Conservation (phyloP, 331 rosid genomes). For the Stylosanthes scabra region DNA sequence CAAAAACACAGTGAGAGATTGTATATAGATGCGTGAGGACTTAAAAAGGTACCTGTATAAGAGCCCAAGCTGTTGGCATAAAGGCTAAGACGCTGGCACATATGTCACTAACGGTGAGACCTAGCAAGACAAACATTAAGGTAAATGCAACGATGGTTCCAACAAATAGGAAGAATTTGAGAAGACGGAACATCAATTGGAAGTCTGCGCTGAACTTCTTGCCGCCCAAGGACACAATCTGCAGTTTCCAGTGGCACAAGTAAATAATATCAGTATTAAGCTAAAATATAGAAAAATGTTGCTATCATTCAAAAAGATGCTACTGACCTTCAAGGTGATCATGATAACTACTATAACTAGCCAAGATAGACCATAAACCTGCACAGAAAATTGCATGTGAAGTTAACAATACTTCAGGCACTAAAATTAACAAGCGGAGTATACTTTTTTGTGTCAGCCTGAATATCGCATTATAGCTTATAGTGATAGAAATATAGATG, state of each 20-base stretch:
- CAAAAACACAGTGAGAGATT: no score
- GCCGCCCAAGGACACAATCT: constrained; percentile 96
- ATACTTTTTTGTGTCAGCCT: constrained; percentile 7
- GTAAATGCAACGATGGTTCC: constrained; percentile 62
- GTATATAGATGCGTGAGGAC: neutral
- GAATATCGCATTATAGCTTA: constrained; percentile 1
- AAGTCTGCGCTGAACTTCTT: constrained; percentile 94
- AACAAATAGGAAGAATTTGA: constrained; percentile 77
- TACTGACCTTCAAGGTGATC: constrained; percentile 81
- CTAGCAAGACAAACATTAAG: constrained; percentile 68
- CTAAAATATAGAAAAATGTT: constrained; percentile 3
- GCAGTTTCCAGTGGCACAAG: constrained; percentile 49
- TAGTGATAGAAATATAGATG: no score
- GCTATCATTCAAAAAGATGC: constrained; percentile 31
- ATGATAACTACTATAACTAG: constrained; percentile 83
- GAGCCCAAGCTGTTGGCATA: constrained; percentile 95
- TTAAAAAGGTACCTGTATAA: constrained; percentile 64
- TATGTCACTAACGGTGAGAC: constrained; percentile 78
- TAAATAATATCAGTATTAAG: constrained; percentile 22
- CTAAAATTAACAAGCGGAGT: neutral
- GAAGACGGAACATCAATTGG: constrained; percentile 95
- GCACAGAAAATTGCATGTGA: constrained; percentile 46
- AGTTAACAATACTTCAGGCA: neutral
- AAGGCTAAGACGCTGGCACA: constrained; percentile 85
- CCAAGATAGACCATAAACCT: constrained; percentile 96